Conservation (phyloP, 2,329 filamentous ascomycete genomes). For the Eutypella sp. region DNA sequence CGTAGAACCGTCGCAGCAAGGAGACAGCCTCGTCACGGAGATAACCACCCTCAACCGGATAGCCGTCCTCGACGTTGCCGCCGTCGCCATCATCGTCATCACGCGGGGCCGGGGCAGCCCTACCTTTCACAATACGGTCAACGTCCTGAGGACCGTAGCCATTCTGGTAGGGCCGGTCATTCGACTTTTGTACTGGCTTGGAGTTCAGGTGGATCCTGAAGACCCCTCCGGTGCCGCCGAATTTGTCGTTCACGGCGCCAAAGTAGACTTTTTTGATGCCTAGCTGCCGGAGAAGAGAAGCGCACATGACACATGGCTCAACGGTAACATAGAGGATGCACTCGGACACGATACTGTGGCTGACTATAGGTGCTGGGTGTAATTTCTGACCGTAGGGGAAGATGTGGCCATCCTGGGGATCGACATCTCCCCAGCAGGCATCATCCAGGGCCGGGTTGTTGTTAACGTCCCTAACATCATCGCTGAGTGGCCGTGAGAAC, state of each 20-base stretch:
- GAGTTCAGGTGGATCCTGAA: constrained; percentile 74
- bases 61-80: constrained; percentile 70
- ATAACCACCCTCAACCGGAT: constrained; percentile 79
- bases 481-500: constrained; percentile 36
- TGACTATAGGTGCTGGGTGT: constrained; percentile 51
- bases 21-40: constrained; percentile 91
- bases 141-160: constrained; percentile 25
- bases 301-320: constrained; percentile 98
- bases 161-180: constrained; percentile 24
- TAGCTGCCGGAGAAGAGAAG: constrained; percentile 83
- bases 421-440: constrained; percentile 45
- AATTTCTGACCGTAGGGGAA: constrained; percentile 59
- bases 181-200: constrained; percentile 28
- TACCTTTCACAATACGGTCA: constrained; percentile 30
- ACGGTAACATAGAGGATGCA: constrained; percentile 90
- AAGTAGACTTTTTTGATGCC: constrained; percentile 88
- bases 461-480: constrained; percentile 18
- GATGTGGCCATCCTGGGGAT: constrained; percentile 51
- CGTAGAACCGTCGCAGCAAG: constrained; percentile 87
- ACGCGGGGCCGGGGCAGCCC: constrained; percentile 32
- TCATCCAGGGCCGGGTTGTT: constrained; percentile 28
- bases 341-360: constrained; percentile 63
- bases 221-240: constrained; percentile 92
- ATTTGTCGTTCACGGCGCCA: constrained; percentile 92
- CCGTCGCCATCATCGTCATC: constrained; percentile 45